Base-by-base conservation (phyloP, 768 basidiomycete species). In the Lentinula sp. region DNA sequence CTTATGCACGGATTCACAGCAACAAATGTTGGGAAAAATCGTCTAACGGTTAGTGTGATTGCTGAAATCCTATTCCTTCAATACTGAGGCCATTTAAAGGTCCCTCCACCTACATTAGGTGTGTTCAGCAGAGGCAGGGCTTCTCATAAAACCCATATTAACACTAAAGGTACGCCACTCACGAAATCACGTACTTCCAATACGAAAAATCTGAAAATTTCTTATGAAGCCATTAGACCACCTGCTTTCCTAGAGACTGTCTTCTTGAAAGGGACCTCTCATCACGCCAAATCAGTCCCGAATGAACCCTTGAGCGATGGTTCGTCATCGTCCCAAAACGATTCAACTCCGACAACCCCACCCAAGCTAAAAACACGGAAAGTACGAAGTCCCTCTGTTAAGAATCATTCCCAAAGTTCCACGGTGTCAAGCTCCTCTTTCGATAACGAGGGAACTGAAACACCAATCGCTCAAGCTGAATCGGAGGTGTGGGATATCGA, bases 1-100 rank as follows among this genome's bases (percentile, higher is more conserved):
- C 74, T 90, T 32, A 84, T 90, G 84, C 84, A 88, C 63, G 85
- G 85, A 0, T 87, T 88, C 67, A 71, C 78, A 15, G 82, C 87
- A 0, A 80, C 79, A 5, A 88, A 86, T 63, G 77, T 90, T 2
- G 84, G 85, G 13, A 81, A 78, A 57, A 78, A 81, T 60, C 79
- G 88, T 43, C 67, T 90, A 10, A 90, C 87, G 59, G 87, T 88
- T 65, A 53, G 78, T 52, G 15, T 5, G 18, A 4, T 36, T 12
- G 20, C 20, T 23, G 52, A 10, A 12, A 41, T 36, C 51, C 53
- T 15, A 28, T 41, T 52, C 46, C 42, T 35, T 51, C n/a, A 46
- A 28, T 62, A 28, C 28, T 28, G 3, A 36, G 64, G 37, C 48
- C 48, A 42, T 8, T 16, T 10, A 18, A 77, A 82, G 53, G 49